Evolutionary conservation across 768 basidiomycete species (phyloP), one percentile per base, ranked within the genome.

Genomic region (Suillus clintonianus): DNA sequence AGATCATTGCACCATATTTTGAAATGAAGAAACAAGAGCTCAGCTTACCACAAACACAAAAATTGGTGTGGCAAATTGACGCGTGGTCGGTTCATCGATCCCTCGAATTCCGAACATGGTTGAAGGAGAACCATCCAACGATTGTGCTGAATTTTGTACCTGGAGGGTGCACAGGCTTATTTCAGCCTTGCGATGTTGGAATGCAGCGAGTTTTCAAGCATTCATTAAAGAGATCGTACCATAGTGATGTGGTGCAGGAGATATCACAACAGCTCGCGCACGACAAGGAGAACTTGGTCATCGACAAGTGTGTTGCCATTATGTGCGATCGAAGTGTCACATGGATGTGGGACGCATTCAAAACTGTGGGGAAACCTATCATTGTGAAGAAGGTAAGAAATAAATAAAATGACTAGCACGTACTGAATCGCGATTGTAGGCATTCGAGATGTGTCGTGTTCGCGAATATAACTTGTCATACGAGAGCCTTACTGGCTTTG

Each of bases 341-440:
- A 4, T 81, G 79, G 78, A 32, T 81, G 14, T 74, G 74, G 67
- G 72, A 73, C 60, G 76, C 73, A 11, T 77, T 69, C 56, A 42
- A n/a, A n/a, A n/a, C n/a, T n/a, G n/a, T n/a, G n/a, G n/a, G n/a
- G n/a, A n/a, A n/a, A n/a, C n/a, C n/a, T n/a, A n/a, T n/a, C n/a
- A n/a, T n/a, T n/a, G n/a, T n/a, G n/a, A n/a, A n/a, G n/a, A n/a
- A n/a, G n/a, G n/a, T n/a, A n/a, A n/a, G n/a, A n/a, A n/a, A n/a
- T n/a, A n/a, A n/a, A n/a, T n/a, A n/a, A n/a, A n/a, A n/a, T n/a
- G n/a, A n/a, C n/a, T n/a, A n/a, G n/a, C n/a, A n/a, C n/a, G n/a
- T n/a, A n/a, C n/a, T n/a, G n/a, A n/a, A n/a, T n/a, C n/a, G n/a
- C n/a, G n/a, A n/a, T n/a, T n/a, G n/a, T n/a, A n/a, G n/a, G n/a